These are phyloP conservation scores for Suillus subluteus DNA, from an alignment of 768 basidiomycete genomes.

Conservation along the genomic window DNA sequence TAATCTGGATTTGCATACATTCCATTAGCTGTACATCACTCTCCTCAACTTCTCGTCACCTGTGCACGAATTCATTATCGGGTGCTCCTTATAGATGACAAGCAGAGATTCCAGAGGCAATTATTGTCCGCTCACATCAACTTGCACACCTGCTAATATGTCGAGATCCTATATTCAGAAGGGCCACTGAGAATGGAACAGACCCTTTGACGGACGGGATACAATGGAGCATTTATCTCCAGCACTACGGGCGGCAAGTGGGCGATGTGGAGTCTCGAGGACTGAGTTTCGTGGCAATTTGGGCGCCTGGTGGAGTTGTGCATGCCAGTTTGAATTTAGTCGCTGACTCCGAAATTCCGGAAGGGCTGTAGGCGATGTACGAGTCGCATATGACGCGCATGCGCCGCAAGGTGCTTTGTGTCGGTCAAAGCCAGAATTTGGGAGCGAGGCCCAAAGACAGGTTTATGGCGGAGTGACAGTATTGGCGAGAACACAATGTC, in stretches of 20 bases:
- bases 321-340: neutral
- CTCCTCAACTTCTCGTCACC: too few relatives aligned
- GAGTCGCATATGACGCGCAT: conserved; percentile 59
- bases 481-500: neutral
- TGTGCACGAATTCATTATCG: neutral
- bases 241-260: conserved; percentile 49
- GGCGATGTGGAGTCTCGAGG: conserved; percentile 54
- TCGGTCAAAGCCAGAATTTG: conserved; percentile 33
- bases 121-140: neutral
- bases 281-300: conserved; percentile 70
- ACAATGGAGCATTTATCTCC: conserved; percentile 42
- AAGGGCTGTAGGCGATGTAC: conserved; percentile 58
- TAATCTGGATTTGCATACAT: too few relatives aligned
- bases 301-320: conserved; percentile 81
- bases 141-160: neutral
- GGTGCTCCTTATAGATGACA: neutral
- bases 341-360: neutral
- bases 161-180: neutral
- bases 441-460: conserved; percentile 38
- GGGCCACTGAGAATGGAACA: conserved; percentile 9
- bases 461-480: conserved; percentile 21
- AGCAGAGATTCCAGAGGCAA: neutral
- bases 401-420: conserved; percentile 54
- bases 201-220: conserved; percentile 42
- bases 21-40: too few relatives aligned